These are phyloP conservation scores for Dothideomycetidae sp. DNA, from an alignment of 2,329 filamentous ascomycete genomes.

Conservation along the genomic window DNA sequence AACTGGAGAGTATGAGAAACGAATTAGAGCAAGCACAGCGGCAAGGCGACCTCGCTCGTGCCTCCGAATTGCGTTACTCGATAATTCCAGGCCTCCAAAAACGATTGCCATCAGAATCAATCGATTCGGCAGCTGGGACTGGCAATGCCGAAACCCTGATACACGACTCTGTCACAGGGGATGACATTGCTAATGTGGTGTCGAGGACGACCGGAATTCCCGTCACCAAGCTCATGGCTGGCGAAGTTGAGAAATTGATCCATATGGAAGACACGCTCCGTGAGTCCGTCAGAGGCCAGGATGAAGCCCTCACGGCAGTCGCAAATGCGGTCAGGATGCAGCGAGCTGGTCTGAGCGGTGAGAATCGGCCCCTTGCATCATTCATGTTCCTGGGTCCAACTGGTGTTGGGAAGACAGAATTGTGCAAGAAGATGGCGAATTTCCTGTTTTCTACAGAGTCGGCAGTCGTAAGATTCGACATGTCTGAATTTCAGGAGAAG, in stretches of 20 bases:
- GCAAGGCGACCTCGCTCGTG: conserved; percentile 74
- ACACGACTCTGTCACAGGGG: conserved; percentile 86
- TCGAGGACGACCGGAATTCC: conserved; percentile 87
- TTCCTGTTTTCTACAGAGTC: conserved; percentile 89
- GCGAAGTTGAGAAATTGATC: conserved; percentile 86
- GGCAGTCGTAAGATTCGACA: conserved; percentile 88
- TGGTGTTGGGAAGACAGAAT: conserved; percentile 91
- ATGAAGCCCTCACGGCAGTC: conserved; percentile 82
- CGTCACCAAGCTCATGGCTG: conserved; percentile 78
- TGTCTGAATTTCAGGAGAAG: conserved; percentile 96
- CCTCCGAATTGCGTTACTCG: conserved; percentile 82
- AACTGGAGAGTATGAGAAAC: conserved; percentile 72
- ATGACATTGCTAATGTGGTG: conserved; percentile 88
- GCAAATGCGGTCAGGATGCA: conserved; percentile 90
- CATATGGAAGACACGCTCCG: conserved; percentile 87
- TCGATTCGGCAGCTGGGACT: conserved; percentile 26
- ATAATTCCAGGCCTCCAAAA: conserved; percentile 69
- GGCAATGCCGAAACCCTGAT: conserved; percentile 45
- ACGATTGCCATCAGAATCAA: conserved; percentile 62
- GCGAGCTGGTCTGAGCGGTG: conserved; percentile 76
- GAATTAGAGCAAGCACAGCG: conserved; percentile 81
- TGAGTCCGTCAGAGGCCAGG: conserved; percentile 76
- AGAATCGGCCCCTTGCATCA: conserved; percentile 79
- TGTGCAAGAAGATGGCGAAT: conserved; percentile 87
- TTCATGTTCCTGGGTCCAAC: conserved; percentile 98